phyloP scores from a whole-genome alignment of 2,329 filamentous ascomycete species.

The Neonectria coccinea region DNA sequence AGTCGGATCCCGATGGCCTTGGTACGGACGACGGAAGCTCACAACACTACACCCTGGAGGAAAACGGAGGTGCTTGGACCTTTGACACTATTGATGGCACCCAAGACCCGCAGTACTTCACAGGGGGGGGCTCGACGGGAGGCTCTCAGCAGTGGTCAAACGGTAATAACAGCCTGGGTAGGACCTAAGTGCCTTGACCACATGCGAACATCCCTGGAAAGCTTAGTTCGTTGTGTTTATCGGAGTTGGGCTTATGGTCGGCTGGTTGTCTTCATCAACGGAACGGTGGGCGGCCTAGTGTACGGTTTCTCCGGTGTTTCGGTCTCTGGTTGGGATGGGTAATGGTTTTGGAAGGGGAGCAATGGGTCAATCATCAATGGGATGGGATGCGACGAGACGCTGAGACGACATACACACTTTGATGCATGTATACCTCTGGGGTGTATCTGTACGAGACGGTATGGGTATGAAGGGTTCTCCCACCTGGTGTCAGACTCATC shows the following conservation, averaged over 20 bases:
- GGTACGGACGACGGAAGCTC: conserved; percentile 29
- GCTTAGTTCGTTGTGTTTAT: conserved; percentile 15
- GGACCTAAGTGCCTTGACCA: conserved; percentile 5
- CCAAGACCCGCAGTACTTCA: conserved; percentile 33
- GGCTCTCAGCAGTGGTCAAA: conserved; percentile 29
- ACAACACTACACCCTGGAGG: conserved; percentile 35
- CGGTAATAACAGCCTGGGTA: conserved; percentile 21
- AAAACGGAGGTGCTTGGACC: conserved; percentile 25
- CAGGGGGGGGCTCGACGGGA: conserved; percentile 7
- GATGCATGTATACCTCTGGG: conserved; percentile 3
- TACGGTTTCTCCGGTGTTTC: conserved; percentile 15
- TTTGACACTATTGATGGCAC: conserved; percentile 34
- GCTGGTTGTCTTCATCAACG: conserved; percentile 14
- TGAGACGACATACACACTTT: conserved; percentile 1
- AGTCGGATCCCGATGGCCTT: conserved; percentile 32
- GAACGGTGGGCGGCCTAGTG: conserved; percentile 5
- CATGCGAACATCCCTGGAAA: conserved; percentile 2
- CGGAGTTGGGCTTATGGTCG: conserved; percentile 17
- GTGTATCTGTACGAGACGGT: background rate
- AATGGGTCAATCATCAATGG: conserved; percentile 12
- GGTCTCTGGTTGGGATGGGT: conserved; percentile 14
- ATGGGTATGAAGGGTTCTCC: conserved; percentile 1
- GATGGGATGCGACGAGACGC: conserved; percentile 1
- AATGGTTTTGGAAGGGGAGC: conserved; percentile 18
- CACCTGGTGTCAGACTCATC: conserved; percentile 1